Evolutionary conservation across 2,329 filamentous ascomycete species (phyloP), one percentile per base, ranked within the genome.

Genomic region (Aspergillus pseudoviridinutans): DNA sequence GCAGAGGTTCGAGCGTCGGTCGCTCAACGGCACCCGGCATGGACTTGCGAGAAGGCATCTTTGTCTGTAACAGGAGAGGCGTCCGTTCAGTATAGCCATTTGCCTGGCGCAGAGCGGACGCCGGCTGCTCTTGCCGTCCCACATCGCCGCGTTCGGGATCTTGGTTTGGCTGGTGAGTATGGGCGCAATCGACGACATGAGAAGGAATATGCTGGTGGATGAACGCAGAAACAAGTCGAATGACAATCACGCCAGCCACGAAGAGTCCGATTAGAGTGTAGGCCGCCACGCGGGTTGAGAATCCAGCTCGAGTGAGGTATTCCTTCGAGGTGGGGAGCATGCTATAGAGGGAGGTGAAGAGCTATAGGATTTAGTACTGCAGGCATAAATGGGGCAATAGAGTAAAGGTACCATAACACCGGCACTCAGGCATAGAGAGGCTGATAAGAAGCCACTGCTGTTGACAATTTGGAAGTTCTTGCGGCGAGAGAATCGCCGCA

Each of bases 301-400:
- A 87, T 17, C 86, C 87, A 53, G 86, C 88, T 55, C 86, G 80
- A 58, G 82, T 79, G 3, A 99, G 82, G 69, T 96, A 96, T 42
- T 80, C 80, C 69, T 89, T 92, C 2, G 93, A 87, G 22, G 90
- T 91, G 9, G 93, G 93, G 7, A 97, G 82, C 90, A 97, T 97
- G 74, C 87, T 94, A 74, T 92, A 96, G 29, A 97, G 77, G 1
- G 93, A 87, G 38, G 92, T 96, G 74, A 96, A 97, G 44, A 96
- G 83, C 92, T 96, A 42, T 46, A 10, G 10, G 42, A 41, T 1
- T 22, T 28, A 42, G 32, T 35, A 6, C 32, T 35, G 12, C 32
- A 14, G 12, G 12, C 12, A 35, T 35, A 35, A 14, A 32, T 2
- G 32, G 4, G 12, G 14, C 32, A 35, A 14, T 29, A 14, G 41